These are phyloP conservation scores for Solanum okadae DNA, from an alignment of 257 asterid species.

Conservation along the genomic window DNA sequence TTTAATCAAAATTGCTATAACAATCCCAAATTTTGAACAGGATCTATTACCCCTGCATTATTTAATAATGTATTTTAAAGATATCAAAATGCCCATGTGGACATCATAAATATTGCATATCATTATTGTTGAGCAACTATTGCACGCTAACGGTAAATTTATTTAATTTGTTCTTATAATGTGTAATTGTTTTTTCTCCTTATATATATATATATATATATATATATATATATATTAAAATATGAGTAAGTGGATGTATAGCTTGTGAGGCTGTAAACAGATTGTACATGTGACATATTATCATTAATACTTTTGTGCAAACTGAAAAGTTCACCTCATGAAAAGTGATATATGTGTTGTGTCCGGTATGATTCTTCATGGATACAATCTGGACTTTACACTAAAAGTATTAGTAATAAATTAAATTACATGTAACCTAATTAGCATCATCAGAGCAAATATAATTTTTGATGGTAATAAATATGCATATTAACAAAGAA, in stretches of 20 bases:
- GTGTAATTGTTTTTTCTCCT: neutral
- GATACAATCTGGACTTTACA: neutral
- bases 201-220: too few species aligned
- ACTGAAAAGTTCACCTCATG: neutral
- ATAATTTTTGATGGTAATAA: too few species aligned
- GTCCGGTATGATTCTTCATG: neutral
- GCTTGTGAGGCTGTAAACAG: neutral
- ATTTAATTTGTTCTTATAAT: too few species aligned
- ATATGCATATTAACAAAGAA: too few species aligned
- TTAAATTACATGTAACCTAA: neutral
- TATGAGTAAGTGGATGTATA: neutral
- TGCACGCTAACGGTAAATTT: neutral
- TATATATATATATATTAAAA: too few species aligned
- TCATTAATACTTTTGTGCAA: neutral
- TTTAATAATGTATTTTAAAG: too few species aligned
- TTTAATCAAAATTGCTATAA: too few species aligned
- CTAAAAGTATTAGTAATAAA: neutral
- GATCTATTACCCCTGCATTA: too few species aligned
- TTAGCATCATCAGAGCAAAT: neutral
- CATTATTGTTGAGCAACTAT: neutral
- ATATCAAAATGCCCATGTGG: accelerated
- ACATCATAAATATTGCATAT: too few species aligned
- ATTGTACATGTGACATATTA: neutral
- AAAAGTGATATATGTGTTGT: neutral
- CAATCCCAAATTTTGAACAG: accelerated